Evolutionary conservation across 1,284 basidiomycete genomes (phyloP).

Genomic region (Cutaneotrichosporon sp.): DNA sequence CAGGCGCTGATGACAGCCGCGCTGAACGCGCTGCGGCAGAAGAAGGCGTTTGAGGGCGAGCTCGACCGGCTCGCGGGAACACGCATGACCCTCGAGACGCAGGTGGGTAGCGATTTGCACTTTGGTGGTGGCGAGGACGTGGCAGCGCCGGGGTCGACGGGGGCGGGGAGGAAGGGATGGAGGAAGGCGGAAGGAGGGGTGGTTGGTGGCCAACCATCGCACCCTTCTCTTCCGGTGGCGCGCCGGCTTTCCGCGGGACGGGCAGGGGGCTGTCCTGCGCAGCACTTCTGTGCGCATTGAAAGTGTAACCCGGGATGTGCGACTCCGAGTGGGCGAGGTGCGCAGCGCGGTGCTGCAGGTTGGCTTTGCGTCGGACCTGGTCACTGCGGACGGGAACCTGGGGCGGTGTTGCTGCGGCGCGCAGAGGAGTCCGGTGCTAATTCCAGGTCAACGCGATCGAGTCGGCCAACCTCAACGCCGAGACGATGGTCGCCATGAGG

Average conservation of each 20-base stretch:
- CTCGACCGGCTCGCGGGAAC: conserved; percentile 84
- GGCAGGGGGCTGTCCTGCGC: not conserved
- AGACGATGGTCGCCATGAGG: conserved; percentile 98
- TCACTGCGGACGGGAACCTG: not conserved
- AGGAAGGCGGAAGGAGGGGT: not conserved
- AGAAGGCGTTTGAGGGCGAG: conserved; percentile 88
- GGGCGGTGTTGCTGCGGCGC: not conserved
- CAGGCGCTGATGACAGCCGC: conserved; percentile 61
- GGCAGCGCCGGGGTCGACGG: not conserved
- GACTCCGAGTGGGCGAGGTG: not conserved
- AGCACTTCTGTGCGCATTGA: not conserved
- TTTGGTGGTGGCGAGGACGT: not conserved
- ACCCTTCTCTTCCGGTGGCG: not conserved
- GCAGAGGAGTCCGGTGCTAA: not conserved
- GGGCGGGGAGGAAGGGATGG: not conserved
- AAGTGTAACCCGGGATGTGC: not conserved
- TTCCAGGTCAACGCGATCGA: conserved; percentile 84
- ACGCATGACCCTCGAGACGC: conserved; percentile 90
- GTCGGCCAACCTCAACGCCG: conserved; percentile 96
- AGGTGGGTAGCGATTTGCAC: conserved; percentile 55
- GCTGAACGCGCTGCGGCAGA: conserved; percentile 87
- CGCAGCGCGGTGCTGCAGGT: not conserved
- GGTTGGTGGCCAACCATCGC: not conserved
- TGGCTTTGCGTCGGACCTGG: not conserved
- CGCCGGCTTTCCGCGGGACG: not conserved